These are phyloP conservation scores for Diaporthe caulivora DNA, from an alignment of 2,329 filamentous ascomycete genomes.

Conservation along the genomic window DNA sequence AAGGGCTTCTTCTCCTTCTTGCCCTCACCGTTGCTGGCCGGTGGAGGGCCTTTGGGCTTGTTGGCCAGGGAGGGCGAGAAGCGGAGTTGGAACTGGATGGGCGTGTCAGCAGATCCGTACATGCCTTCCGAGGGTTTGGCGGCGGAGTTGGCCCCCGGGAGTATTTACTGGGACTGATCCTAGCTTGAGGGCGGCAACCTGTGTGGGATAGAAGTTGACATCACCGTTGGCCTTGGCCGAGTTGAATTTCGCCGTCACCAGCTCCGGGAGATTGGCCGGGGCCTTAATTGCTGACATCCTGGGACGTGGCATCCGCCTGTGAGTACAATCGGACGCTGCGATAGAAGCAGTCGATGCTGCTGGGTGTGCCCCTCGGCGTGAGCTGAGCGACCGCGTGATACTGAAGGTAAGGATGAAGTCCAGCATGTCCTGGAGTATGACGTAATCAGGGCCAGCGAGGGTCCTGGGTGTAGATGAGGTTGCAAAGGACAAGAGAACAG, in stretches of 20 bases:
- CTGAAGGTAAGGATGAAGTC: conserved; percentile 4
- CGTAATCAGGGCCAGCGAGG: conserved; percentile 24
- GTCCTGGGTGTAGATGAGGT: background rate
- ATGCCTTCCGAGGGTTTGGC: background rate
- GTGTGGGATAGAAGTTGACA: conserved; percentile 66
- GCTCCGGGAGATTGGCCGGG: conserved; percentile 62
- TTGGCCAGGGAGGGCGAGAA: conserved; percentile 77
- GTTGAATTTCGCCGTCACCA: conserved; percentile 63
- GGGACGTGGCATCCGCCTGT: background rate
- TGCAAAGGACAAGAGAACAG: background rate
- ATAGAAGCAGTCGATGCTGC: conserved; percentile 19
- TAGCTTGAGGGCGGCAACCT: conserved; percentile 61
- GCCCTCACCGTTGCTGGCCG: conserved; percentile 36
- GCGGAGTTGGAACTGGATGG: conserved; percentile 75
- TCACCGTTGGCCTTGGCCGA: conserved; percentile 62
- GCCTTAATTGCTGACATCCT: conserved; percentile 56
- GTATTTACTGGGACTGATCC: conserved; percentile 58
- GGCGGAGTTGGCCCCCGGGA: background rate
- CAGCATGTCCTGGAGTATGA: conserved; percentile 2
- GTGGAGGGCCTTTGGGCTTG: conserved; percentile 66
- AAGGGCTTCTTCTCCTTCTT: conserved; percentile 57
- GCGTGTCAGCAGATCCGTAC: background rate
- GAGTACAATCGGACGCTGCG: background rate
- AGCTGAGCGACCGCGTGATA: background rate
- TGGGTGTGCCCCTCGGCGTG: too few species aligned